phyloP scores from a whole-genome alignment of 257 asterid genomes.

The Solanum bulbocastanum region DNA sequence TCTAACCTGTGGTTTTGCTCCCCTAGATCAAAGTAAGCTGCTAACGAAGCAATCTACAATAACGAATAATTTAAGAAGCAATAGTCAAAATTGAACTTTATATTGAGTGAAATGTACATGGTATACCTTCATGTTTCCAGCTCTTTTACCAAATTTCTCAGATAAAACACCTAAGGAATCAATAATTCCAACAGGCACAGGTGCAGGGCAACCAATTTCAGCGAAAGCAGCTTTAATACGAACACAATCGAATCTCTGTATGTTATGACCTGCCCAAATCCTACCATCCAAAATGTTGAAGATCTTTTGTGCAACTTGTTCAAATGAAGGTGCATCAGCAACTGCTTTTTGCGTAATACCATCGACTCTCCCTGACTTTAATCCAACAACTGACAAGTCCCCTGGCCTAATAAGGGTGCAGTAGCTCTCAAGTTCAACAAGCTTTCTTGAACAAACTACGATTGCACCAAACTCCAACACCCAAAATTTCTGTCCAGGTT shows the following conservation, averaged over 20 bases:
- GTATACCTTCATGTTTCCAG: slow-evolving; percentile 93
- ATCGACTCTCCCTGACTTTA: slow-evolving; percentile 35
- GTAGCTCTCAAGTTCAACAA: slow-evolving; percentile 68
- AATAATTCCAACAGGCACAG: slow-evolving; percentile 56
- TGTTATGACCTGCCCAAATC: slow-evolving; percentile 96
- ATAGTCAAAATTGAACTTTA: not conserved
- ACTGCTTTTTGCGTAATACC: slow-evolving; percentile 75
- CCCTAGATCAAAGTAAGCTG: slow-evolving; percentile 84
- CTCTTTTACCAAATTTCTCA: slow-evolving; percentile 73
- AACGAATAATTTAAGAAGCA: not conserved
- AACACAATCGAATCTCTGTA: slow-evolving; percentile 76
- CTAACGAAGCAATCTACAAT: slow-evolving; percentile 83
- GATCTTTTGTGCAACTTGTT: slow-evolving; percentile 60
- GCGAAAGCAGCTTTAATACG: slow-evolving; percentile 67
- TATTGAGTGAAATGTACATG: not conserved
- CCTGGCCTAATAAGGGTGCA: slow-evolving; percentile 72
- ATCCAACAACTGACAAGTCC: slow-evolving; percentile 50
- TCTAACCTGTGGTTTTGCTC: slow-evolving; percentile 87
- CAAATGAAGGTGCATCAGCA: slow-evolving; percentile 58
- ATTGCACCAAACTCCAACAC: slow-evolving; percentile 87
- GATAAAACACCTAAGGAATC: slow-evolving; percentile 72
- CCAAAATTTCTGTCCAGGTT: slow-evolving; percentile 48
- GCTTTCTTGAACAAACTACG: slow-evolving; percentile 61
- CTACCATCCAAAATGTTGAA: slow-evolving; percentile 69
- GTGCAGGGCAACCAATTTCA: slow-evolving; percentile 45